Evolutionary conservation across 2,329 filamentous ascomycete genomes (phyloP), one percentile per base, ranked within the genome.

Genomic region (Pyricularia sp.): DNA sequence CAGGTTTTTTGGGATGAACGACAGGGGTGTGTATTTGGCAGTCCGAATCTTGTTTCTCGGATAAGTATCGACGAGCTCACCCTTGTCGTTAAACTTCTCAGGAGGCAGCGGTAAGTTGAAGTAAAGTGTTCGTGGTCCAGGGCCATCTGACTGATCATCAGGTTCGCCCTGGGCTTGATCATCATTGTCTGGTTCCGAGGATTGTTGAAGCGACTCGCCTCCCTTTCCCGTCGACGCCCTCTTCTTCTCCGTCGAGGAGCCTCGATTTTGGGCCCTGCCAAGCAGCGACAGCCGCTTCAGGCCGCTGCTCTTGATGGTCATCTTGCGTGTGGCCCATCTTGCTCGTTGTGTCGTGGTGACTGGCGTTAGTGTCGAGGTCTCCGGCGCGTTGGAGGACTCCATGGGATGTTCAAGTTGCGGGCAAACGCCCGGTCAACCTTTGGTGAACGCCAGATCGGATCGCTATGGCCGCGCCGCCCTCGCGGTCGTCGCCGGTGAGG

Each of bases 41-140:
- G 94, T 99, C 70, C 96, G 85, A 75, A 99, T 96, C 82, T 99
- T 99, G 81, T 99, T 99, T 69, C 93, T 84, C 62, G 90, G 83
- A 75, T 88, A 99, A 26, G 84, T 79, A 65, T 84, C 81, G 64
- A 80, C 75, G 2, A 92, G 89, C 66, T 85, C 82, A 44, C 93
- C 94, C 61, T 96, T 86, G 67, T 94, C 90, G 72, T 97, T 91
- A 71, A 88, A 81, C 68, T 89, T 84, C 28, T 88, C 83, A 59
- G 82, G 78, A 0, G 94, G 92, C 64, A 99, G 79, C 8, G 91
- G 88, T 33, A 88, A 76, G 75, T 97, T 97, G 81, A 97, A 94
- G 78, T 88, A 97, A 67, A 97, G 79, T 66, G 78, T 85, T 69
- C 90, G 78, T 65, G 75, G 78, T 26, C 75, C 79, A 22, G 77